Conservation (phyloP, 108 stramenopile species). For the Aureococcus anophagefferens region DNA sequence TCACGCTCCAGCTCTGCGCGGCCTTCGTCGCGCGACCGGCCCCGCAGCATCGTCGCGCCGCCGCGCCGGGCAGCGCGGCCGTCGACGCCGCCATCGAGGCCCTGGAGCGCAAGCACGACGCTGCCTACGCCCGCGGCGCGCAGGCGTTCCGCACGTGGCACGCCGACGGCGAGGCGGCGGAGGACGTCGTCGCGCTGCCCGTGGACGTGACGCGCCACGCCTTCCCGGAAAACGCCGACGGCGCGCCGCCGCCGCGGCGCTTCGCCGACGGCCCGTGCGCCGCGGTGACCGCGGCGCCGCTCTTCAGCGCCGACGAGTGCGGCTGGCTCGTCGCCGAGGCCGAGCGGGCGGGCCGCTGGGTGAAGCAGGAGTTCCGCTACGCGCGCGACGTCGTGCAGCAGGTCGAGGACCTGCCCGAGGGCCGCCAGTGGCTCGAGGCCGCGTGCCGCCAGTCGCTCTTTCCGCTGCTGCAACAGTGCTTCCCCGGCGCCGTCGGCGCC, state of each 20-base stretch:
- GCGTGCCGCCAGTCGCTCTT: neutral
- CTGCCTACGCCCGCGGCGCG: no score
- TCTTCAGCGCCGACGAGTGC: neutral
- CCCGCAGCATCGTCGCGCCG: no score
- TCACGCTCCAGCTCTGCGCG: no score
- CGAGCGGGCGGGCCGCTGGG: neutral
- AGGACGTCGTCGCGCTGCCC: no score
- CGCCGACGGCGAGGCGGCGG: no score
- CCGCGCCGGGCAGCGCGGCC: no score
- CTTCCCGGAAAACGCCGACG: no score
- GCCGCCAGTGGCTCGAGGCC: neutral
- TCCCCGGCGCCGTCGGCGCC: neutral
- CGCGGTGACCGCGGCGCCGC: neutral
- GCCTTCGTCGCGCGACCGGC: no score
- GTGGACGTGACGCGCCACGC: no score
- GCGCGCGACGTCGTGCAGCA: neutral
- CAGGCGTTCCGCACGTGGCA: no score
- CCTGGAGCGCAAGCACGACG: no score
- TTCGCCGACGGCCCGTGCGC: neutral
- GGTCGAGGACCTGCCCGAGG: neutral
- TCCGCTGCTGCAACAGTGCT: neutral
- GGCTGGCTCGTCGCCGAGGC: neutral
- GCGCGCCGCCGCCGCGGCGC: neutral
- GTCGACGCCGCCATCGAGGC: no score
- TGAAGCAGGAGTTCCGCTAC: neutral